Conservation (phyloP, 306 rosid genomes). For the Cucurbita argyrosperma region DNA sequence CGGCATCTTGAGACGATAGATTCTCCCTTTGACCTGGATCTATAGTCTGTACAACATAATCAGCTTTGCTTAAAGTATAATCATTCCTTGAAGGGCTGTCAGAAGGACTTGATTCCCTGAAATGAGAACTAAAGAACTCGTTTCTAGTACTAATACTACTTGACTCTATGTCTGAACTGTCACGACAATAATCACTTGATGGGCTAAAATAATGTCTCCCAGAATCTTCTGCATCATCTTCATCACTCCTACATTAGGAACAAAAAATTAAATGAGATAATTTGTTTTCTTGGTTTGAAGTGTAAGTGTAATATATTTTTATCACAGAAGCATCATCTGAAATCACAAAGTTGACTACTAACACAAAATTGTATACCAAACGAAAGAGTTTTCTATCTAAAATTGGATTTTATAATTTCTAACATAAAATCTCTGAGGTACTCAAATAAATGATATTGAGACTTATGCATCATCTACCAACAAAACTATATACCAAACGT, state of each 20-base stretch:
- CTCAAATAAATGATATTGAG: neutral
- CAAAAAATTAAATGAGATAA: neutral
- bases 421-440: neutral
- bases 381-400: neutral
- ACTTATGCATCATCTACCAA: neutral
- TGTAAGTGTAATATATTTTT: neutral
- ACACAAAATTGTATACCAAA: neutral
- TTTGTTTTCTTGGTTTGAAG: neutral
- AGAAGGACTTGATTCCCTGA: slow-evolving; percentile 56
- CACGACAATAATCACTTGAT: slow-evolving; percentile 53
- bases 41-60: slow-evolving; percentile 54
- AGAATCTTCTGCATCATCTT: slow-evolving; percentile 57
- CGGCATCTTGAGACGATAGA: slow-evolving; percentile 23
- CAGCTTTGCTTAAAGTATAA: slow-evolving; percentile 43
- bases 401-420: neutral
- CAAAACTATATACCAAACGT: neutral
- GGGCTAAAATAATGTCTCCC: slow-evolving; percentile 54
- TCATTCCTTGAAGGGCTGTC: slow-evolving; percentile 66
- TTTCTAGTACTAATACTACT: slow-evolving; percentile 68
- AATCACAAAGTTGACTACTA: neutral
- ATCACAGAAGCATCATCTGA: neutral
- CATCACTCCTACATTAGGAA: slow-evolving; percentile 51
- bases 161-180: slow-evolving; percentile 55
- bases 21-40: slow-evolving; percentile 44
- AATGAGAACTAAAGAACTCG: slow-evolving; percentile 33